Evolutionary conservation across 306 rosid genomes (phyloP), one percentile per base, ranked within the genome.

Genomic region (Ormosia emarginata): DNA sequence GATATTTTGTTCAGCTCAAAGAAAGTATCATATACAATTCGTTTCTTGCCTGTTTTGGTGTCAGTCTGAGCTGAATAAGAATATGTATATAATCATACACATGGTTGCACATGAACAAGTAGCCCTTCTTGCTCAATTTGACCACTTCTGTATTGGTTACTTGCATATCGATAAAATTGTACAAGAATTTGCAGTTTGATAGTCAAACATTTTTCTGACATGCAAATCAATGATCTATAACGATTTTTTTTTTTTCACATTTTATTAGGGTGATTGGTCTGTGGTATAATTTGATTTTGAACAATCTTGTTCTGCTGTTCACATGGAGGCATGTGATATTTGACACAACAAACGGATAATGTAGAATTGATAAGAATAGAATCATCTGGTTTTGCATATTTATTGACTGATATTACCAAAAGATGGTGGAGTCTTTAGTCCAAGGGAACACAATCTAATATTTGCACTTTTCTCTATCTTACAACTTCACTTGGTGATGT

Each of bases 291-390:
- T 70, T 70, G 63, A 55, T 30, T 62, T 70, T 70, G 63, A 50
- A 18, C 43, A 70, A 12, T 52, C 59, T 47, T 39, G 67, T 78
- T 56, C 75, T 41, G 5, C 53, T 58, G 40, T 75, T 65, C 86
- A 85, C 84, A 79, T 75, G 79, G 71, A 79, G 24, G 75, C 91
- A 82, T 79, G 83, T 88, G 85, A 76, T 17, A 14, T 67, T 85
- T 71, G 44, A 75, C 87, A 1, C 67, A 65, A 36, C 32, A 34
- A 63, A 74, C 10, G 29, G 49, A 46, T 41, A 65, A 56, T 40
- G 55, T 36, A 55, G 52, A 7, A 10, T 57, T 73, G 18, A n/a
- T 17, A 53, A 29, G 80, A 47, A 44, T 24, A 73, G 17, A 55
- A 75, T 33, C 55, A 56, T 65, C 44, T 40, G 9, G 9, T 75